Conservation (phyloP, 108 stramenopile species). For the Discostella stelligeroides region DNA sequence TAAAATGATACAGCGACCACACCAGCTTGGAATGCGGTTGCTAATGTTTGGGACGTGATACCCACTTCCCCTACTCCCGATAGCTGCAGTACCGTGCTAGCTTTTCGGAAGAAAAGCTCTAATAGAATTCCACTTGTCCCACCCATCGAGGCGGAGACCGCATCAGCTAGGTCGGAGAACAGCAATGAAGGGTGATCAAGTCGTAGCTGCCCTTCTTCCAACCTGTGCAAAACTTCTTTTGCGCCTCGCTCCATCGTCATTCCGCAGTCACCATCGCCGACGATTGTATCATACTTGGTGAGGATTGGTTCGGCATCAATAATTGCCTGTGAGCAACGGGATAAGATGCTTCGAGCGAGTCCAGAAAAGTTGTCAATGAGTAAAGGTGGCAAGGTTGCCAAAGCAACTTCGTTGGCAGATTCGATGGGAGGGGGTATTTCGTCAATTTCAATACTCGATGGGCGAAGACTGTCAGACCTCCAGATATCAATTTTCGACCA, state of each 20-base stretch:
- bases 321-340: constrained; percentile 55
- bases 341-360: constrained; percentile 26
- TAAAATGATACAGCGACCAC: constrained; percentile 88
- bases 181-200: constrained; percentile 63
- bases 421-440: constrained; percentile 53
- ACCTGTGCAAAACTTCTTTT: constrained; percentile 63
- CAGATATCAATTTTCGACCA: constrained; percentile 76
- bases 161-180: constrained; percentile 77
- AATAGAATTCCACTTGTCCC: constrained; percentile 96
- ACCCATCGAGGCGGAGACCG: constrained; percentile 88
- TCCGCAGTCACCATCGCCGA: constrained; percentile 98
- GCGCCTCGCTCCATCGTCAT: constrained; percentile 95
- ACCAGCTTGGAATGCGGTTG: constrained; percentile 80
- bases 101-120: constrained; percentile 91
- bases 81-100: constrained; percentile 46
- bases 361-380: constrained; percentile 50
- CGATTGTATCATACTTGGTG: constrained; percentile 90
- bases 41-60: constrained; percentile 58
- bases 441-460: constrained; percentile 56
- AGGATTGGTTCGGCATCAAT: constrained; percentile 80
- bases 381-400: constrained; percentile 48
- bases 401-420: constrained; percentile 8
- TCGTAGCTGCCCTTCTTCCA: constrained; percentile 48
- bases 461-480: constrained; percentile 48
- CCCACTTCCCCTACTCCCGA: constrained; percentile 30